Evolutionary conservation across 805 yeast genomes (phyloP).

Genomic region (Myxozyma monticola): DNA sequence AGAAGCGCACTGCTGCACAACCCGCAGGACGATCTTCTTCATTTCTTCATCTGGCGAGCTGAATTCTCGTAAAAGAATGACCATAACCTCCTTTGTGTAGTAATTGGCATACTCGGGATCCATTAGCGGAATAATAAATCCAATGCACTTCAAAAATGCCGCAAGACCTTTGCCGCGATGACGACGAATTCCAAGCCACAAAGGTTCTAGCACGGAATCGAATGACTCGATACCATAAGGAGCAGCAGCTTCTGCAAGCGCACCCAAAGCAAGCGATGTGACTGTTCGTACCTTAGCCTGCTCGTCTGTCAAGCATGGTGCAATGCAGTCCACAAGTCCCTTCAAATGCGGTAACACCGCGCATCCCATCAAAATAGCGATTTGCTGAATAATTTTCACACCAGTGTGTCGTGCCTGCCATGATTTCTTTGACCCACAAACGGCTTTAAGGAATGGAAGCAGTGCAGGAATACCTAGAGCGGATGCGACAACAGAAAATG

Average conservation of each 20-base stretch:
- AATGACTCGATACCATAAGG: constrained; percentile 93
- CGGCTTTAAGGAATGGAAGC: constrained; percentile 80
- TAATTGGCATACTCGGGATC: constrained; percentile 75
- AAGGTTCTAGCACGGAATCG: constrained; percentile 67
- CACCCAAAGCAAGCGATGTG: constrained; percentile 69
- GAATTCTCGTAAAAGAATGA: constrained; percentile 68
- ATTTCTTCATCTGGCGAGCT: constrained; percentile 83
- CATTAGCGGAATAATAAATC: constrained; percentile 82
- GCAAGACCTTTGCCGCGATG: constrained; percentile 80
- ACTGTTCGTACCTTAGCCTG: constrained; percentile 64
- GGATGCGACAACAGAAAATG: constrained; percentile 80
- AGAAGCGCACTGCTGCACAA: constrained; percentile 64
- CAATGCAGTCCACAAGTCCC: constrained; percentile 62
- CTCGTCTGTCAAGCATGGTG: constrained; percentile 63
- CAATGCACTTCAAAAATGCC: constrained; percentile 73
- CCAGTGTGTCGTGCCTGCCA: constrained; percentile 89
- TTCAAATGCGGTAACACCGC: constrained; percentile 73
- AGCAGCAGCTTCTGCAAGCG: constrained; percentile 74
- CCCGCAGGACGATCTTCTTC: constrained; percentile 68
- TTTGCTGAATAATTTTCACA: constrained; percentile 69
- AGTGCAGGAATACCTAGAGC: constrained; percentile 71
- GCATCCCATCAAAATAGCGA: constrained; percentile 66
- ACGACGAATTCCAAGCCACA: constrained; percentile 75
- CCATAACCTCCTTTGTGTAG: constrained; percentile 73
- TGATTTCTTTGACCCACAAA: constrained; percentile 69